Evolutionary conservation across 2,329 filamentous ascomycete species (phyloP).

Genomic region (Colletotrichum sp.): DNA sequence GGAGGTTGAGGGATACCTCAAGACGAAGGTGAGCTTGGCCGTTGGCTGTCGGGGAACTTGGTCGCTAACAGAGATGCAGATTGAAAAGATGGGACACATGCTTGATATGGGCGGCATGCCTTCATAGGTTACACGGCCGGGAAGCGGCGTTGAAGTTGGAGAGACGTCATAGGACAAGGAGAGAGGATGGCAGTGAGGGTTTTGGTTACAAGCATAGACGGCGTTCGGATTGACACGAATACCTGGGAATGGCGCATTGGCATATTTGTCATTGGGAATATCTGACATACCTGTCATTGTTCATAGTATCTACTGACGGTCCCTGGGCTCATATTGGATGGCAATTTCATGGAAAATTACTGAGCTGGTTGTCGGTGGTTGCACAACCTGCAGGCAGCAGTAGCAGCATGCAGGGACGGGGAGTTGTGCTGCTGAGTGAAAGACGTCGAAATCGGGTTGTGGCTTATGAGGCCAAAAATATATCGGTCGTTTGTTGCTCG

Average conservation of each 20-base stretch:
- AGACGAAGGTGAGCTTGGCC: conserved; percentile 77
- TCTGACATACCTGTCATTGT: background rate
- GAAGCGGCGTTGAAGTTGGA: background rate
- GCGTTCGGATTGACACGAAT: conserved; percentile 19
- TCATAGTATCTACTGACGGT: background rate
- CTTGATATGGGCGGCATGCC: conserved; percentile 54
- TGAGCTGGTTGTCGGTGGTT: background rate
- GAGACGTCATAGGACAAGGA: background rate
- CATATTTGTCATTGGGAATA: conserved; percentile 2
- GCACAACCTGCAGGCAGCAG: background rate
- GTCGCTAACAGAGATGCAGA: conserved; percentile 50
- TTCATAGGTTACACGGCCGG: background rate
- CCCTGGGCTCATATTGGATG: background rate
- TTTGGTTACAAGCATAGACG: conserved; percentile 14
- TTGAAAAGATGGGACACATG: conserved; percentile 89
- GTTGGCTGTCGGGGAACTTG: background rate
- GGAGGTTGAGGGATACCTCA: conserved; percentile 92
- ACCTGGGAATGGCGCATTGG: conserved; percentile 16
- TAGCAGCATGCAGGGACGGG: background rate
- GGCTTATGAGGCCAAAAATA: background rate
- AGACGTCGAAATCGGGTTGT: background rate
- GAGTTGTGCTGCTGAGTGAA: background rate
- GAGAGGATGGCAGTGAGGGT: background rate
- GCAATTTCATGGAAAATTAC: background rate
- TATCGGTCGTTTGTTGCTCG: background rate